phyloP scores from a whole-genome alignment of 495 filamentous ascomycete genomes.

The Penicillium canariense region DNA sequence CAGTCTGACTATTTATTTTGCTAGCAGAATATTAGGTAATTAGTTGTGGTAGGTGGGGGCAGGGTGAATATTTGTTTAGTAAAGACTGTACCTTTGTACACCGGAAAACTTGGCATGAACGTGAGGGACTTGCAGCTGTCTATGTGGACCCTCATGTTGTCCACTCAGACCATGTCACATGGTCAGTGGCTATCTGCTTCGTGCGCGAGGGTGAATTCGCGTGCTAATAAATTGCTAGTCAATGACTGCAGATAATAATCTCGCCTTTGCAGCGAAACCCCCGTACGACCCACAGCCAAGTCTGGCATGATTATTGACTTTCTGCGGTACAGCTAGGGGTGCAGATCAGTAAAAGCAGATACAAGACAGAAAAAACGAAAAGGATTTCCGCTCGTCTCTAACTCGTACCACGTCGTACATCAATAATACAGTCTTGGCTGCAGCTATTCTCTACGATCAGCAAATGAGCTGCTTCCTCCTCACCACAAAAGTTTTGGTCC shows the following conservation, averaged over 20 bases:
- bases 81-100: conserved; percentile 4
- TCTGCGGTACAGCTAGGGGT: background rate
- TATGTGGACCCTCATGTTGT: background rate
- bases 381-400: background rate
- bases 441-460: conserved; percentile 1
- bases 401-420: background rate
- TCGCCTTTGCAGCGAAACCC: background rate
- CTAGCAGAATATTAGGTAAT: too few relatives aligned
- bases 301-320: too few relatives aligned
- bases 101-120: background rate
- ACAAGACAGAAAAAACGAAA: background rate
- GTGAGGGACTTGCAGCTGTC: background rate
- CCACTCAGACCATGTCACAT: too few relatives aligned
- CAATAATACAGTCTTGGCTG: background rate
- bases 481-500: background rate
- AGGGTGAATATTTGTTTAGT: too few relatives aligned
- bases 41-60: too few relatives aligned
- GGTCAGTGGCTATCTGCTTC: too few relatives aligned
- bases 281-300: background rate
- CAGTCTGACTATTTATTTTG: too few relatives aligned
- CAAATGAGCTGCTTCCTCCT: conserved; percentile 2
- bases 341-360: background rate
- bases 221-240: too few relatives aligned
- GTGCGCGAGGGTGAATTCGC: too few relatives aligned
- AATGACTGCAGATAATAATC: too few relatives aligned